Evolutionary conservation across 208 protist species (phyloP), one percentile per base, ranked within the genome.

Genomic region (Herpetomonas tarakana): DNA sequence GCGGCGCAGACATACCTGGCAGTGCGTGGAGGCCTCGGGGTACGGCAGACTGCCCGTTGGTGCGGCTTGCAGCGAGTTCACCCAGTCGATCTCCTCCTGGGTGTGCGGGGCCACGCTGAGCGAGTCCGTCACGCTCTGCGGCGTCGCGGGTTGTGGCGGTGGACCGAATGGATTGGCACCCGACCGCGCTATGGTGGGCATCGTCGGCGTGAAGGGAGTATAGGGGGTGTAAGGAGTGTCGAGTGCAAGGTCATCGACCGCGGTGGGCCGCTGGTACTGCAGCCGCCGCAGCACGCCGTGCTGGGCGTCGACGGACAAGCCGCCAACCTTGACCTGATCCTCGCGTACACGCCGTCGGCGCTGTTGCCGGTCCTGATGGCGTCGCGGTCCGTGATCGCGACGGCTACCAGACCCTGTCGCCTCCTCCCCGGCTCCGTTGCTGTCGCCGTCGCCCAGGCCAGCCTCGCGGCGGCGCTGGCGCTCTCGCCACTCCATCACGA

Each of bases 1-100:
- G 29, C 25, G 3, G 4, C 56, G 52, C 14, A 76, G 58, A 46
- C 69, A 76, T 30, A 81, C 75, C 0, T 38, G 66, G 47, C 75
- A 81, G 18, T 46, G 51, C 26, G 51, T 28, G 21, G 57, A 64
- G 24, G 54, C 26, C 16, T 27, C 52, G 0, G 66, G 58, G 38
- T 27, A 65, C 9, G 58, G 45, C 39, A 65, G 39, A 9, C 9
- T 16, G 0, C 12, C 1, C 9, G 51, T 22, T n/a, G 50, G 29
- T 1, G 52, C 57, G 0, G 38, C 2, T 19, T 69, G 46, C 1
- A 67, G 53, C 3, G 62, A 59, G 24, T 47, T 44, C 12, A 67
- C 45, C 62, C 62, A 67, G 3, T 25, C 38, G 27, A 4, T 35
- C 35, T 41, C 35, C 35, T 6, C 35, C 35, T 41, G 35, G 9